Evolutionary conservation across 2,329 filamentous ascomycete genomes (phyloP), one percentile per base, ranked within the genome.

Genomic region (Tolypocladium amazonense): DNA sequence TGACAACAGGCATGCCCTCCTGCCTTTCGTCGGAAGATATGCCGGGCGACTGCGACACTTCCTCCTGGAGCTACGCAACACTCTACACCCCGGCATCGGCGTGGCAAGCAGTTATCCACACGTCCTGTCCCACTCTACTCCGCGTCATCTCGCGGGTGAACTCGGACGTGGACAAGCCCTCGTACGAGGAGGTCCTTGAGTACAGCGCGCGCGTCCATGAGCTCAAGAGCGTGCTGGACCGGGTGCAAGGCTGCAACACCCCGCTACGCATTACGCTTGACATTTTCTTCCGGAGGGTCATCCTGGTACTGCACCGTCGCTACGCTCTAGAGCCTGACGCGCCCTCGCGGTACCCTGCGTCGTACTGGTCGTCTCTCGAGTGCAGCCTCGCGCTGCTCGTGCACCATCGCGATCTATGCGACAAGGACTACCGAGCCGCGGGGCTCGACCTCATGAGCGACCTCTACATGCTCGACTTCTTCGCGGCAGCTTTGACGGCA

Each of bases 371-470:
- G 23, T 63, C 61, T 2, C 52, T 63, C 11, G 61, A 63, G 55
- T 63, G 56, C 56, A 63, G 61, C 38, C 58, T 63, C 12, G 61
- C 61, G 35, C 60, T 63, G 15, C 60, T 63, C 27, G 61, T 63
- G 4, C 60, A 60, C 45, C 58, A 61, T 25, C 58, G 56, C 30
- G 59, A 59, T 6, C 33, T 61, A 23, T 58, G 39, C 45, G 59
- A 61, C n/a, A 33, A n/a, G 47, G 47, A 25, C 30, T 11, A 4
- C 18, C 18, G 18, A 4, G 20, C 33, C 18, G 15, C 11, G 5
- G 57, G 57, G n/a, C 33, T 45, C 8, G 41, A 57, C 12, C 35
- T 57, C 18, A 27, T 59, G n/a, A 18, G 14, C 20, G 56, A 57
- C 33, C 41, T 59, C 37, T 62, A 61, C 33, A 62, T 61, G 59